Percentiles rank a stretch among this genome's conserved stretches.
These are phyloP conservation scores for Albifimbria verrucaria DNA, from an alignment of 2,329 filamentous ascomycete species.

Conservation along the genomic window DNA sequence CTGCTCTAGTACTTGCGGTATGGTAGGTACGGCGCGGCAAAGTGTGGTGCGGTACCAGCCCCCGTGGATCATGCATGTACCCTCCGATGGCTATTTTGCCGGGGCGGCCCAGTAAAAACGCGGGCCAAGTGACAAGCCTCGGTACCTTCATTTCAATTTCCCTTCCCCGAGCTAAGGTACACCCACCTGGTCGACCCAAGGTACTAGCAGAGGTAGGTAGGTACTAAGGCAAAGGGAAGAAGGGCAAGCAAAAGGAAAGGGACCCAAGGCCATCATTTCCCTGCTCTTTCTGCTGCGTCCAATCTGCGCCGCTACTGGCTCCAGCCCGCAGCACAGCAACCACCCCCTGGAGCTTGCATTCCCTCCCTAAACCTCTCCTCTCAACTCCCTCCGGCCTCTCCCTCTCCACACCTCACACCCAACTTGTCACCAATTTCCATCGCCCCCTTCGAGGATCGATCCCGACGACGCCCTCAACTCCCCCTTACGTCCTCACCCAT, in stretches of 20 bases:
- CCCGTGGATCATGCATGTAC: neutral
- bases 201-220: no score
- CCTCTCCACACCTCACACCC: conserved; percentile 2
- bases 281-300: neutral
- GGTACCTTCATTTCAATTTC: no score
- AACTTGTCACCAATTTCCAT: neutral
- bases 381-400: neutral
- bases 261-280: neutral
- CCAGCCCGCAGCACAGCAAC: neutral
- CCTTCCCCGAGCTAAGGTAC: neutral
- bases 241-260: no score
- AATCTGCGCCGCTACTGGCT: neutral
- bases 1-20: no score
- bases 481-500: conserved; percentile 21
- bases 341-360: conserved; percentile 3
- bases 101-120: neutral
- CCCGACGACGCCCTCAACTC: conserved; percentile 13
- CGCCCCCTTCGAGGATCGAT: neutral
- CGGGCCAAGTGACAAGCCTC: neutral
- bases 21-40: no score
- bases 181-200: no score
- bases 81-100: neutral
- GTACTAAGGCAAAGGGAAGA: no score
- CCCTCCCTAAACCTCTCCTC: conserved; percentile 2
- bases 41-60: neutral